These are phyloP conservation scores for Zasmidium citrigriseum DNA, from an alignment of 2,329 filamentous ascomycete genomes.

Conservation along the genomic window DNA sequence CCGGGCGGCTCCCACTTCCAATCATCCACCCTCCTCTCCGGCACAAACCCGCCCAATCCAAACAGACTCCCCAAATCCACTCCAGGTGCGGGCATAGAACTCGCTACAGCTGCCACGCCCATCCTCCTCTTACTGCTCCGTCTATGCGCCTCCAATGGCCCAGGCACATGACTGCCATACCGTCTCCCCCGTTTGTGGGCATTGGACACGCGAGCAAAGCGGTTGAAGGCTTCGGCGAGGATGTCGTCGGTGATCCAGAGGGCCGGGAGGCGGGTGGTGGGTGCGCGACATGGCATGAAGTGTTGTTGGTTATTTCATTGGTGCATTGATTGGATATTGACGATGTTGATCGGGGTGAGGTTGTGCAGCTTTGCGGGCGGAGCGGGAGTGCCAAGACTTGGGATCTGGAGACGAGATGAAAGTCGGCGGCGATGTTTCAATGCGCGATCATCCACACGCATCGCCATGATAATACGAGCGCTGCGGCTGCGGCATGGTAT, in stretches of 20 bases:
- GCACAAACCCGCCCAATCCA: slow-evolving; percentile 23
- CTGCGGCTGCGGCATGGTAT: slow-evolving; percentile 43
- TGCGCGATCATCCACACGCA: slow-evolving; percentile 2
- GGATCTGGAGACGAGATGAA: slow-evolving; percentile 4
- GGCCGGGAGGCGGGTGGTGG: slow-evolving; percentile 15
- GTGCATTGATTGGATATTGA: not conserved
- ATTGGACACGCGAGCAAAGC: slow-evolving; percentile 47
- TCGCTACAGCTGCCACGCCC: slow-evolving; percentile 34
- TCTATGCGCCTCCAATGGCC: slow-evolving; percentile 62
- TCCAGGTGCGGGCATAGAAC: slow-evolving; percentile 12
- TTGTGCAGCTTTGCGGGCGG: not conserved
- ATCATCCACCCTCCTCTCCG: slow-evolving; percentile 9
- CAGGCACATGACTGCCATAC: slow-evolving; percentile 62
- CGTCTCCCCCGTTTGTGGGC: slow-evolving; percentile 39
- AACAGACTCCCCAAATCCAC: slow-evolving; percentile 34
- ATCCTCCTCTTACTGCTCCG: slow-evolving; percentile 59
- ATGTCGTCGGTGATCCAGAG: slow-evolving; percentile 63
- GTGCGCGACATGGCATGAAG: slow-evolving; percentile 30
- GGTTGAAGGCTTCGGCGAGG: slow-evolving; percentile 52
- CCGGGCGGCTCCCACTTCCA: slow-evolving; percentile 30
- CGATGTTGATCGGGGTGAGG: not conserved
- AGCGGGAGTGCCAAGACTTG: slow-evolving; percentile 18
- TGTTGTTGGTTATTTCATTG: not conserved
- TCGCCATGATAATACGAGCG: slow-evolving; percentile 46
- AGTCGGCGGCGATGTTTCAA: not conserved